Evolutionary conservation across 768 basidiomycete genomes (phyloP).

Genomic region (Pleurotus tuoliensis): DNA sequence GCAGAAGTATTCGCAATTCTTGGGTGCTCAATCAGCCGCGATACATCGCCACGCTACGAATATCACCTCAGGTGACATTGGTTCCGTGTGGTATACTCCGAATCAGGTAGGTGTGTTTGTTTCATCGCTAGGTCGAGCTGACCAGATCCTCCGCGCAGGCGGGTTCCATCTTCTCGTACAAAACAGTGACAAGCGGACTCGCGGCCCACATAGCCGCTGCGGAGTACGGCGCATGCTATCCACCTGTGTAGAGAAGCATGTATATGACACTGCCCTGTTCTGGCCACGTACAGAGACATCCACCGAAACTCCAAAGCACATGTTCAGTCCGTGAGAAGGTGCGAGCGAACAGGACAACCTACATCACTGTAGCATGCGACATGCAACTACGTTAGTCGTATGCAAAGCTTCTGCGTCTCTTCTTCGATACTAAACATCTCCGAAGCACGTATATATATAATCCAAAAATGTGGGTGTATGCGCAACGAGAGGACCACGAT

Average conservation of each 20-base stretch:
- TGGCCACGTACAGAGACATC: too few relatives aligned
- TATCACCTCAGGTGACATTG: constrained; percentile 32
- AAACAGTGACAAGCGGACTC: constrained; percentile 39
- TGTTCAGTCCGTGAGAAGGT: background rate
- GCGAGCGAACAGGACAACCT: background rate
- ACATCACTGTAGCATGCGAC: too few relatives aligned
- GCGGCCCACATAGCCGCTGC: constrained; percentile 39
- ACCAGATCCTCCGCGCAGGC: constrained; percentile 19
- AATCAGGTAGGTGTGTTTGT: constrained; percentile 23
- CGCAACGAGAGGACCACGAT: too few relatives aligned
- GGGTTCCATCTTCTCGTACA: constrained; percentile 39
- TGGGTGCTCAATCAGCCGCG: constrained; percentile 36
- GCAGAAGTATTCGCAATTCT: constrained; percentile 37
- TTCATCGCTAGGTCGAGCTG: background rate
- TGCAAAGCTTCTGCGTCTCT: background rate
- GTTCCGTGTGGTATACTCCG: constrained; percentile 44
- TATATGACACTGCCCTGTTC: too few relatives aligned
- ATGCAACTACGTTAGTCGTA: too few relatives aligned
- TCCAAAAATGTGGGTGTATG: too few relatives aligned
- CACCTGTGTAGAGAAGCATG: background rate
- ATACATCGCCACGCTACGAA: constrained; percentile 42
- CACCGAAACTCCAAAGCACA: too few relatives aligned
- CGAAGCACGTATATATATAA: too few relatives aligned
- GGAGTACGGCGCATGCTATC: constrained; percentile 37
- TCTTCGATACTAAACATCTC: background rate